These are phyloP conservation scores for Orbilia ellipsospora DNA, from an alignment of 2,329 filamentous ascomycete species.

Conservation along the genomic window DNA sequence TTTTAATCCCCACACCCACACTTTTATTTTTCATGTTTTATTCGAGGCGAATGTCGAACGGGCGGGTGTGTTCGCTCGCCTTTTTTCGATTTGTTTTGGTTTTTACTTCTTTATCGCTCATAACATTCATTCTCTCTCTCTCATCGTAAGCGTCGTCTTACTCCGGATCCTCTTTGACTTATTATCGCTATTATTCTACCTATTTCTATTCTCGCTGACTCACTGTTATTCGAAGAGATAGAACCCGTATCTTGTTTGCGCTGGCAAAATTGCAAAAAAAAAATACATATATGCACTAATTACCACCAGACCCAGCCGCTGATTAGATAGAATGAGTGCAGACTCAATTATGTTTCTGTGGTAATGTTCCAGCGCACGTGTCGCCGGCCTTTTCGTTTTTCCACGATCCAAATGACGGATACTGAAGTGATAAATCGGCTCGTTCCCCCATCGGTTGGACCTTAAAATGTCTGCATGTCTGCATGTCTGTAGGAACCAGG, in stretches of 20 bases:
- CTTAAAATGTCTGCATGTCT: conserved; percentile 20
- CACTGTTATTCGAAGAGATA: too few species aligned
- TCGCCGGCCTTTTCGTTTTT: conserved; percentile 39
- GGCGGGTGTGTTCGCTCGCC: background rate
- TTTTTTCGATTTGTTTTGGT: conserved; percentile 10
- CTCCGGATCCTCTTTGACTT: too few species aligned
- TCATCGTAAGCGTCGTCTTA: background rate
- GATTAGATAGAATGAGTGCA: too few species aligned
- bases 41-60: background rate
- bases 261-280: too few species aligned
- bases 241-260: too few species aligned
- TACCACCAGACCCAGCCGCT: too few species aligned
- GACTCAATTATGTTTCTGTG: background rate
- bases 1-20: conserved; percentile 16
- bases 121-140: conserved; percentile 4
- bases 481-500: conserved; percentile 31
- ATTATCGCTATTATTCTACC: too few species aligned
- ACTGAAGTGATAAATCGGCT: background rate
- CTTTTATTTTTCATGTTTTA: conserved; percentile 1
- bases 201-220: too few species aligned
- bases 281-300: too few species aligned
- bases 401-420: conserved; percentile 10
- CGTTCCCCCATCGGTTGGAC: conserved; percentile 33
- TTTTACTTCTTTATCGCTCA: conserved; percentile 27
- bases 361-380: conserved; percentile 29